Percentiles rank a stretch among this genome's conserved stretches.
Conservation (phyloP, 164 flowering plant genomes). For the Pachysandra terminalis region DNA sequence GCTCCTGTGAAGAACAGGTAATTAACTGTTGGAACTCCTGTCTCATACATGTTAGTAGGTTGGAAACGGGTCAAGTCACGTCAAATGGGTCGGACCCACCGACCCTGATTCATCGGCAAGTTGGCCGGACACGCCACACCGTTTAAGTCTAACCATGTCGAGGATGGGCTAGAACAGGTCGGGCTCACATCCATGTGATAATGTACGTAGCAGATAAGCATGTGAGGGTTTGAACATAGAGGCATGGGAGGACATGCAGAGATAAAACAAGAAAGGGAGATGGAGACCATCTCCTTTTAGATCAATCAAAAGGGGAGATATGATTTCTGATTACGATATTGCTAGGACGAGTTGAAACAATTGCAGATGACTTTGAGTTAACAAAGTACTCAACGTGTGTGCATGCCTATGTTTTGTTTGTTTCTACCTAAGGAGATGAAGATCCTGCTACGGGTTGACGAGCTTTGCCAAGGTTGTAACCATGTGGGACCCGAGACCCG, state of each 20-base stretch:
- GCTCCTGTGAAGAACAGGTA: too few species aligned
- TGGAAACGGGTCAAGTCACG: too few species aligned
- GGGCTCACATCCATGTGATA: constrained; percentile 20
- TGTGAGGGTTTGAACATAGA: constrained; percentile 13
- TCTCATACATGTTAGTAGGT: too few species aligned
- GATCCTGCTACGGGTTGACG: not conserved
- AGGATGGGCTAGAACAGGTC: constrained; percentile 8
- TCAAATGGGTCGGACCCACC: too few species aligned
- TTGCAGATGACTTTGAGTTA: too few species aligned
- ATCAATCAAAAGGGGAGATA: not conserved
- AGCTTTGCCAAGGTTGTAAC: too few species aligned
- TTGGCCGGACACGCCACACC: too few species aligned
- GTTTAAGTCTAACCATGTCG: too few species aligned
- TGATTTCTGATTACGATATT: not conserved
- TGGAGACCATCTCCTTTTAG: not conserved
- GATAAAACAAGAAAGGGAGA: not conserved
- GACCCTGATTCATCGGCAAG: too few species aligned
- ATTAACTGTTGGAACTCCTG: too few species aligned
- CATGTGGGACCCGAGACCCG: not conserved
- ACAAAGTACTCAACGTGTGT: not conserved
- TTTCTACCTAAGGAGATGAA: not conserved
- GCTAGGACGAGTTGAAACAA: not conserved
- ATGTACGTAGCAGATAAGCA: constrained; percentile 2
- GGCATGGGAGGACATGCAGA: constrained; percentile 11
- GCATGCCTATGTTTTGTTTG: not conserved